phyloP scores from a whole-genome alignment of 2,329 filamentous ascomycete genomes.

The Epichloe elymi region DNA sequence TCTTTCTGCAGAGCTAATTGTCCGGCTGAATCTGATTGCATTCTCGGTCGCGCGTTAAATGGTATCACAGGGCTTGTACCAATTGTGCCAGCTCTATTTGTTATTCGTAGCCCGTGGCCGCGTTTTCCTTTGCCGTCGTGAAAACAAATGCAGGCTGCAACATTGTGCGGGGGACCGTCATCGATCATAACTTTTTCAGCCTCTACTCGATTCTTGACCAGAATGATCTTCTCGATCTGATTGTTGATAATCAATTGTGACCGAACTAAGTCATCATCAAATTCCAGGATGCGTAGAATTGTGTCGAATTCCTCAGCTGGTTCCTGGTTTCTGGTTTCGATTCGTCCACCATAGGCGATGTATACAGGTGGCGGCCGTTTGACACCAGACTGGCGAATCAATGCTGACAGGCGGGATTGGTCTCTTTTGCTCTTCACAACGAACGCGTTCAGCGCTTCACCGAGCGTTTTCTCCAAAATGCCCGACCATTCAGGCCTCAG shows the following conservation, averaged over 20 bases:
- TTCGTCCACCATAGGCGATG: conserved; percentile 23
- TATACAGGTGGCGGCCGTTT: conserved; percentile 23
- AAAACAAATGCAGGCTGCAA: conserved; percentile 57
- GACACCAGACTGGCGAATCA: conserved; percentile 54
- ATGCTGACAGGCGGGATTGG: conserved; percentile 48
- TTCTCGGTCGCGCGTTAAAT: conserved; percentile 47
- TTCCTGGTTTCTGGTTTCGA: conserved; percentile 40
- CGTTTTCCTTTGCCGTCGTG: conserved; percentile 42
- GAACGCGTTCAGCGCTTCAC: conserved; percentile 59
- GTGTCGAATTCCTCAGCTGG: conserved; percentile 64
- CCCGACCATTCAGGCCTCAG: conserved; percentile 70
- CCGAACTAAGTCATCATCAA: conserved; percentile 66
- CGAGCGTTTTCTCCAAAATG: conserved; percentile 66
- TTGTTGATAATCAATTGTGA: conserved; percentile 76
- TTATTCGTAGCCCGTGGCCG: conserved; percentile 47
- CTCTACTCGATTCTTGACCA: conserved; percentile 55
- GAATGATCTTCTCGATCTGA: conserved; percentile 68
- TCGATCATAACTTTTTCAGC: conserved; percentile 59
- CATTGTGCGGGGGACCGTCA: conserved; percentile 50
- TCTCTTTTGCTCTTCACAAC: conserved; percentile 70
- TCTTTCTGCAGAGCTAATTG: conserved; percentile 45
- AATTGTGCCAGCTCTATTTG: conserved; percentile 26
- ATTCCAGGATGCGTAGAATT: conserved; percentile 65
- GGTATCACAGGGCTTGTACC: conserved; percentile 31
- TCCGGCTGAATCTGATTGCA: conserved; percentile 62